Percentiles rank a stretch among this genome's conserved stretches.
Conservation (phyloP, 2,329 filamentous ascomycete species). For the Fusarium sp. region DNA sequence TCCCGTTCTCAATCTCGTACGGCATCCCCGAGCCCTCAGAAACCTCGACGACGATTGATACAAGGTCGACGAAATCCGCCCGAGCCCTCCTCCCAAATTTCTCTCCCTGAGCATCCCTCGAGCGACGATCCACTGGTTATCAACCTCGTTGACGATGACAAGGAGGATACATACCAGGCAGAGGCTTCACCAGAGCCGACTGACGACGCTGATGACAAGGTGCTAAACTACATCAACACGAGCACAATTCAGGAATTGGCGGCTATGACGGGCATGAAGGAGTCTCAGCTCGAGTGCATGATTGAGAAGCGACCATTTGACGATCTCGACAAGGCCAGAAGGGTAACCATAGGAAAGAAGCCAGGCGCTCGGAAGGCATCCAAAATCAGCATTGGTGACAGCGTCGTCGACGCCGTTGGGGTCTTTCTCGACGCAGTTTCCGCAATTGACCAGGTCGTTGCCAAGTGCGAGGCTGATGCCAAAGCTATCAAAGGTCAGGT, state of each 20-base stretch:
- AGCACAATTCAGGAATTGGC: conserved; percentile 81
- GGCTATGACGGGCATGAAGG: conserved; percentile 82
- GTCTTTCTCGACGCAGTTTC: conserved; percentile 84
- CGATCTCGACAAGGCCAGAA: conserved; percentile 72
- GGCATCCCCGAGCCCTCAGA: conserved; percentile 46
- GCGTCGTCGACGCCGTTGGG: conserved; percentile 64
- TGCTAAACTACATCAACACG: conserved; percentile 86
- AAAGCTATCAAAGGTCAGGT: conserved; percentile 63
- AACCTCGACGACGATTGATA: conserved; percentile 49
- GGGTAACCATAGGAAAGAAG: conserved; percentile 67
- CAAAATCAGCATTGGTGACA: conserved; percentile 63
- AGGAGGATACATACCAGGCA: conserved; percentile 55
- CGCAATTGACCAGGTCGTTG: conserved; percentile 85
- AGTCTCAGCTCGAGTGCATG: conserved; percentile 75
- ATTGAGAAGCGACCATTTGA: conserved; percentile 81
- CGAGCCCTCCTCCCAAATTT: conserved; percentile 38
- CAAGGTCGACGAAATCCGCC: conserved; percentile 49
- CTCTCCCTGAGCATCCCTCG: conserved; percentile 41
- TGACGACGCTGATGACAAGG: conserved; percentile 53
- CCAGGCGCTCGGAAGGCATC: conserved; percentile 59
- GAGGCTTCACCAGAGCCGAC: conserved; percentile 46
- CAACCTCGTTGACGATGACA: conserved; percentile 54
- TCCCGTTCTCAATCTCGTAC: conserved; percentile 34
- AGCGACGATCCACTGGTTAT: conserved; percentile 51
- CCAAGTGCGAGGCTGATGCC: conserved; percentile 79